Base-by-base conservation (phyloP, 2,329 filamentous ascomycete genomes). In the Microdochium trichocladiopsis region DNA sequence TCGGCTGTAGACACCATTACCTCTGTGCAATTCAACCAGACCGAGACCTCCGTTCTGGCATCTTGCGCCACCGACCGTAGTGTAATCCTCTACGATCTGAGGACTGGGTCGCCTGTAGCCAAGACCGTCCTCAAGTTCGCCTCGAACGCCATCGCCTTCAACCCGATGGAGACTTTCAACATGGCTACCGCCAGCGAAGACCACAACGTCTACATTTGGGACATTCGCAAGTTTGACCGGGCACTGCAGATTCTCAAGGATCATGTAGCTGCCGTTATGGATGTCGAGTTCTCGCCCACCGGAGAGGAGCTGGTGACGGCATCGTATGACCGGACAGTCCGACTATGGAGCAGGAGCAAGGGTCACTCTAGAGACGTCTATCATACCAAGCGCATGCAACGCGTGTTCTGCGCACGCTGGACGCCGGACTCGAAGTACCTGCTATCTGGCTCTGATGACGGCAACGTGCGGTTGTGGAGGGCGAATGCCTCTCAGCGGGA, bases 381-480 rank as follows among this genome's bases (percentile, higher is more conserved):
- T 72, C 92, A 97, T 74, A 97, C 94, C 18, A 95, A 96, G 72
- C 85, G 94, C 57, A 96, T 96, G 93, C 93, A 97, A 74, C 83
- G 93, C 60, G 91, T 96, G 52, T 95, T 95, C 73, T 86, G 87
- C 10, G 84, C 84, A 48, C 83, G 82, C 56, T 97, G 88, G 79
- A 94, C 91, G 0, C 88, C 91, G 5, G 94, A 99, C 68, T 86
- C 87, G 58, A 89, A 89, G 61, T 99, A 95, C 67, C 73, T 99
- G 22, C 79, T 99, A 48, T 91, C 88, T 4, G 94, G 93, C 45
- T 94, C 88, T 14, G 94, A 97, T 66, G 94, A 97, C 66, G 94
- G 94, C 57, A 96, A 96, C 66, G 79, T 91, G 50, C 79, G 93
- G 33, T 74, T 99, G 36, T 99, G 94, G 94, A 83, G 94, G 57